Percentiles rank a stretch among this genome's conserved stretches.
Conservation (phyloP, 306 rosid genomes). For the Trifolium pratense region DNA sequence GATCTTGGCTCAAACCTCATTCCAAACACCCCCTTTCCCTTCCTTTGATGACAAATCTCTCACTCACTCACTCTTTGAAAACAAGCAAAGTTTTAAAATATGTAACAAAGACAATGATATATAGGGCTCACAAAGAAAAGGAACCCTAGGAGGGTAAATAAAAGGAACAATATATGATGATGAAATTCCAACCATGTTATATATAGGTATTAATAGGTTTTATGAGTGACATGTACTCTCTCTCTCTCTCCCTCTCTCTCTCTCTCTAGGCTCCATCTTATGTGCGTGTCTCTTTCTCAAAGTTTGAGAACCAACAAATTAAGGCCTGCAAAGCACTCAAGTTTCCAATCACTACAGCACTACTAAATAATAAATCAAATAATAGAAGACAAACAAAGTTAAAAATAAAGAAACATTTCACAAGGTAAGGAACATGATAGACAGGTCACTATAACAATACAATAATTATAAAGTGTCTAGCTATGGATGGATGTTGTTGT, state of each 20-base stretch:
- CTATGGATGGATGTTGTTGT: conserved; percentile 53
- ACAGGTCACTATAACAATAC: conserved; percentile 56
- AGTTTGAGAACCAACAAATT: conserved; percentile 44
- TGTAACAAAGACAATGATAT: conserved; percentile 49
- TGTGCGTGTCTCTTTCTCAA: conserved; percentile 31
- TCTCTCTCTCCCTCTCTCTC: neutral
- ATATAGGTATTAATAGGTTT: conserved; percentile 7
- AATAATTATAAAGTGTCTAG: conserved; percentile 54
- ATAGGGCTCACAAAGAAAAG: neutral
- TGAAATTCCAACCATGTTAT: conserved; percentile 17
- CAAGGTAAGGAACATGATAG: conserved; percentile 53
- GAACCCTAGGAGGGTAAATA: neutral
- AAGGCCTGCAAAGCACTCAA: conserved; percentile 57
- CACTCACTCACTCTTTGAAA: conserved; percentile 30
- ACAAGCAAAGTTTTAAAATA: neutral
- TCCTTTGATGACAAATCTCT: conserved; percentile 24
- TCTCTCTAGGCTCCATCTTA: conserved; percentile 31
- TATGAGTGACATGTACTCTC: neutral
- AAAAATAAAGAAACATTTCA: conserved; percentile 11
- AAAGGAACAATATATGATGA: neutral
- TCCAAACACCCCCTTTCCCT: conserved; percentile 56
- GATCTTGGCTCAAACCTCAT: conserved; percentile 69
- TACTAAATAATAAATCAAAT: conserved; percentile 33
- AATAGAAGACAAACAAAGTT: conserved; percentile 29
- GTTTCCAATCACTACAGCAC: conserved; percentile 55